Base-by-base conservation (phyloP, 2,329 filamentous ascomycete species). In the Elsinoe perseae region DNA sequence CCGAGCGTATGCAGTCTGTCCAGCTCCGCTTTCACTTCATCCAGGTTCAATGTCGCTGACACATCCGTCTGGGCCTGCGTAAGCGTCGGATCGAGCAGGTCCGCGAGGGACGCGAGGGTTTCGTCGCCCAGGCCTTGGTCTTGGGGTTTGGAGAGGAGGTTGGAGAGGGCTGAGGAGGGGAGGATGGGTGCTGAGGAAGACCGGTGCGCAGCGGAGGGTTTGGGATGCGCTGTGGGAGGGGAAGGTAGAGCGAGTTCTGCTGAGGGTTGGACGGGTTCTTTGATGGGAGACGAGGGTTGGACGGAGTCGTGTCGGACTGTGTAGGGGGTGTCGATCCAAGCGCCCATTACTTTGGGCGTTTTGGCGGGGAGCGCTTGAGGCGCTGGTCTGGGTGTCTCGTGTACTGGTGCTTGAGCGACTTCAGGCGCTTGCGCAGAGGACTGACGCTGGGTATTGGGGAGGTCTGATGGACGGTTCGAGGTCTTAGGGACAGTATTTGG, bases 21-120 rank as follows among this genome's bases (percentile, higher is more conserved):
- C 54, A 50, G 12, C 54, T 55, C 36, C 10, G 38, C 40, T 21
- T 34, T 20, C 8, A 55, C 34, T 18, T 43, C 34, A 14, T 65
- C 62, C 3, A 60, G 52, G 7, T 59, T 62, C 42, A 64, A 23
- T 5, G 59, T 63, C 3, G 63, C 56, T 2, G 34, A 43, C 10
- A 55, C 16, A 12, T 55, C 53, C 12, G 20, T 42, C 23, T 38
- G 40, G 18, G 38, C 20, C 20, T 50, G 46, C 18, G 57, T 61
- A 4, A 59, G 52, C n/a, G 62, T 56, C 1, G 66, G 67, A 16
- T 66, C 61, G 10, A 75, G 68, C 10, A 77, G 69, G 32, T 74
- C 71, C 62, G 77, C 73, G 6, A 77, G 65, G 2, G 74, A 76
- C 44, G 74, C 70, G 42, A 77, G 71, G 2, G 75, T 78, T 16